Evolutionary conservation across 805 yeast species (phyloP), one percentile per base, ranked within the genome.

Genomic region (Candida pseudofarinosa): DNA sequence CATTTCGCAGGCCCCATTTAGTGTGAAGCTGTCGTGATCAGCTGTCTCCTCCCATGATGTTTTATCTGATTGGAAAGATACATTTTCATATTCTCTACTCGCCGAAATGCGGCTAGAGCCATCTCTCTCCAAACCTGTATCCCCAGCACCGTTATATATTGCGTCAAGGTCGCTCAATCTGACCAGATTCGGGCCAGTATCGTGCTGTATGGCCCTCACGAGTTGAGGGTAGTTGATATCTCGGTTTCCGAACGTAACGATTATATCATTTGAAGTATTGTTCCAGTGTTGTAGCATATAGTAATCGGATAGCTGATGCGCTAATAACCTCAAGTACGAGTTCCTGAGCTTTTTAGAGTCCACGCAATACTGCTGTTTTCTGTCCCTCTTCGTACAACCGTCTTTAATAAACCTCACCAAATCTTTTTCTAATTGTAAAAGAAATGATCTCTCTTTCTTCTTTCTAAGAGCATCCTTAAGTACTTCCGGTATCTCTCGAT

Each of bases 221-320:
- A 23, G 10, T 6, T 10, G 6, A 10, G 10, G 10, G 28, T 23
- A 23, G 28, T 10, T 23, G 28, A 23, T 23, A 23, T 23, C 28
- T 23, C 28, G 47, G 7, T 38, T 19, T 13, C 33, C 41, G 15
- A 49, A 48, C 15, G 56, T 50, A 1, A 57, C 64, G 6, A 54
- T 39, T 6, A 59, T 59, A 28, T 59, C 63, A 35, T 53, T 52
- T 18, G 38, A 19, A n/a, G 46, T 33, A 37, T 49, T 54, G 41
- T 59, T 55, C 55, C 54, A 50, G 53, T 85, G 90, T 35, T 80
- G 80, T 43, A 84, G 58, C 18, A 70, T 65, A 53, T 83, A 81
- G 56, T 82, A 83, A 32, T 80, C 83, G 3, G 89, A 86, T 30
- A 83, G 63, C 49, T 83, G 85, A 59, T 85, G 90, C 0, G 84